Evolutionary conservation across 2,329 filamentous ascomycete genomes (phyloP).

Genomic region (Xylariaceae sp.): DNA sequence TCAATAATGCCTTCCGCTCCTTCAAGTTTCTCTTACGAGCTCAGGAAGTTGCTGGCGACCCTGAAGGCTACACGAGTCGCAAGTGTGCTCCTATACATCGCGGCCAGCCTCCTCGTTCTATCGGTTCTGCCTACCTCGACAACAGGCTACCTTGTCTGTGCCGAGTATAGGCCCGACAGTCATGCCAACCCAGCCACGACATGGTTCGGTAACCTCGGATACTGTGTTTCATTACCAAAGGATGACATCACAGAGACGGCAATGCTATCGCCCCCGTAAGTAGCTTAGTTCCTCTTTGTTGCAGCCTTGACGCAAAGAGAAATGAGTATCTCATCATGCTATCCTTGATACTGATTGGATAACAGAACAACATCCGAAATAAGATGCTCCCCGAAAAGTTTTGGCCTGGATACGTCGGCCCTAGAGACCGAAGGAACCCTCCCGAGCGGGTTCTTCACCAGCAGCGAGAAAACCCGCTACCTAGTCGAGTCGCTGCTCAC

Average conservation of each 20-base stretch:
- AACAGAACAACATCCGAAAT: background rate
- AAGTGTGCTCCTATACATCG: conserved; percentile 5
- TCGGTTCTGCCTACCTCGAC: conserved; percentile 9
- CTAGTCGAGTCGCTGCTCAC: conserved; percentile 5
- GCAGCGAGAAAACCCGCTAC: background rate
- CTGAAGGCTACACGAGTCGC: conserved; percentile 7
- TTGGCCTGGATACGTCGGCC: background rate
- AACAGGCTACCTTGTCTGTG: conserved; percentile 8
- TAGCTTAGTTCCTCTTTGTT: too few relatives aligned
- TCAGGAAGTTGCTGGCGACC: conserved; percentile 2
- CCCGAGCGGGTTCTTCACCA: background rate
- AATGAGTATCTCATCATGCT: background rate
- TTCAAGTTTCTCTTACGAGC: too few relatives aligned
- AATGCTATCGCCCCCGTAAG: background rate
- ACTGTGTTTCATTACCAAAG: conserved; percentile 7
- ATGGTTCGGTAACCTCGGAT: conserved; percentile 14
- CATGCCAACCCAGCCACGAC: conserved; percentile 3
- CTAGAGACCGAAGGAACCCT: background rate
- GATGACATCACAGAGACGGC: conserved; percentile 10
- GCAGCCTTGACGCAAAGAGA: background rate
- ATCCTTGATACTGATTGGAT: background rate
- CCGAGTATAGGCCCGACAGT: conserved; percentile 5
- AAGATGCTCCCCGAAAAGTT: background rate
- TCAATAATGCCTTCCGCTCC: too few relatives aligned
- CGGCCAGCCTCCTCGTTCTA: conserved; percentile 3